These are phyloP conservation scores for Saturnispora sekii DNA, from an alignment of 805 yeast species.

Conservation along the genomic window DNA sequence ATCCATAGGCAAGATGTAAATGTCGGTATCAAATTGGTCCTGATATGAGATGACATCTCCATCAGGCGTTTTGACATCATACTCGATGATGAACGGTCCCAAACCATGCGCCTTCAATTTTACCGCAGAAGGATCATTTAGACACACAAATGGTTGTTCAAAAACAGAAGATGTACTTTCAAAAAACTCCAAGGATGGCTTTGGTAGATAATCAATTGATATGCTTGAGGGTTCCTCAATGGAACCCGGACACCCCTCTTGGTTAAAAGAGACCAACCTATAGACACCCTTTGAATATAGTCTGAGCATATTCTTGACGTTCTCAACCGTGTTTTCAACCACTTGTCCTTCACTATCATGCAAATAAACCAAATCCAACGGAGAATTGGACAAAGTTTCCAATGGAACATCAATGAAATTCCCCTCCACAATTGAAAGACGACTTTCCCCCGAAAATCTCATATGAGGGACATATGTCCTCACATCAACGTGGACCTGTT, in stretches of 20 bases:
- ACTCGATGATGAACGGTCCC: conserved; percentile 58
- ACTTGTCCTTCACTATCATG: conserved; percentile 16
- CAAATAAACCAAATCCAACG: conserved; percentile 25
- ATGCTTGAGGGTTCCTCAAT: conserved; percentile 19
- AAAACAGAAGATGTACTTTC: background rate
- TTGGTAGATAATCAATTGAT: conserved; percentile 22
- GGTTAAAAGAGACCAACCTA: conserved; percentile 29
- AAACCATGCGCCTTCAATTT: conserved; percentile 44
- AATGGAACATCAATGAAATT: conserved; percentile 48
- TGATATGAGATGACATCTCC: conserved; percentile 34
- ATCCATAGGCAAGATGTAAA: conserved; percentile 30
- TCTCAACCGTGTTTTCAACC: conserved; percentile 7
- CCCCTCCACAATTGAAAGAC: conserved; percentile 49
- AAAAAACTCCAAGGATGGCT: conserved; percentile 20
- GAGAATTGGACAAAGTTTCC: conserved; percentile 22
- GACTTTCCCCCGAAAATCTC: conserved; percentile 23
- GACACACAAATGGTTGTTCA: conserved; percentile 16
- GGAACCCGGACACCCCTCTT: conserved; percentile 38
- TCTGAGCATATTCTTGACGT: conserved; percentile 23
- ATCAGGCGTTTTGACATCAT: conserved; percentile 50
- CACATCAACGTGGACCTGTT: conserved; percentile 58
- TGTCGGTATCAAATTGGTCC: conserved; percentile 38
- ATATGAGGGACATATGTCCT: conserved; percentile 57
- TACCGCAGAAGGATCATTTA: conserved; percentile 17
- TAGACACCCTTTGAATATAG: conserved; percentile 36